phyloP scores from a whole-genome alignment of 306 rosid genomes.

The Sicyos edulis region DNA sequence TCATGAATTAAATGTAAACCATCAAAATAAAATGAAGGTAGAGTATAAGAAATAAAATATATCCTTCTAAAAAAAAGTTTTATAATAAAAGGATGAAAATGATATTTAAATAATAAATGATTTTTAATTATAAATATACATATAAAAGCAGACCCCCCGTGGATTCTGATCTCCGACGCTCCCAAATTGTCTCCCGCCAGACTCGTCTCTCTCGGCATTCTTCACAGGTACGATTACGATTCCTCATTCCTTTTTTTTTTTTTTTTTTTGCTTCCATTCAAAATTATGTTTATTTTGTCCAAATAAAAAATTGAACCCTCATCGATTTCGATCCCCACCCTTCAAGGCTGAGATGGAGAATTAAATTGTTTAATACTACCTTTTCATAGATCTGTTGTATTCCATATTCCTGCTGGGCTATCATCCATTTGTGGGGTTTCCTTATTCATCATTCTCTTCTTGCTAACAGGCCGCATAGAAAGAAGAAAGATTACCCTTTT shows the following conservation, averaged over 20 bases:
- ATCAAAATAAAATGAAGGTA: too few species aligned
- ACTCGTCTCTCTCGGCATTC: not conserved
- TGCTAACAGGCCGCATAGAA: not conserved
- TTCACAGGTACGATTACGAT: not conserved
- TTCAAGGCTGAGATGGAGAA: not conserved
- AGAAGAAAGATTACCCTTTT: not conserved
- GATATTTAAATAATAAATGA: too few species aligned
- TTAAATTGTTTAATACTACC: not conserved
- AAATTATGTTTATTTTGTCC: not conserved
- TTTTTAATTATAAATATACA: not conserved
- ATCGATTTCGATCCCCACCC: not conserved
- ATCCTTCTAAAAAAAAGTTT: too few species aligned
- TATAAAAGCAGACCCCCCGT: not conserved
- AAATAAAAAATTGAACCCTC: not conserved
- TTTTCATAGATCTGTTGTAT: not conserved
- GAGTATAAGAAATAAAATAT: too few species aligned
- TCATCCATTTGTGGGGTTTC: not conserved
- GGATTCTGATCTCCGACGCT: not conserved
- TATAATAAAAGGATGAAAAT: too few species aligned
- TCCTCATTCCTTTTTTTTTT: not conserved
- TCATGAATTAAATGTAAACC: too few species aligned
- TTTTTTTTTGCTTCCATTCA: not conserved
- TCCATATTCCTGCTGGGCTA: not conserved
- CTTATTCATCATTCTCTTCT: not conserved
- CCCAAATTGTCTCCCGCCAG: not conserved